phyloP scores from a whole-genome alignment of 306 rosid species.

The Morella rubra region DNA sequence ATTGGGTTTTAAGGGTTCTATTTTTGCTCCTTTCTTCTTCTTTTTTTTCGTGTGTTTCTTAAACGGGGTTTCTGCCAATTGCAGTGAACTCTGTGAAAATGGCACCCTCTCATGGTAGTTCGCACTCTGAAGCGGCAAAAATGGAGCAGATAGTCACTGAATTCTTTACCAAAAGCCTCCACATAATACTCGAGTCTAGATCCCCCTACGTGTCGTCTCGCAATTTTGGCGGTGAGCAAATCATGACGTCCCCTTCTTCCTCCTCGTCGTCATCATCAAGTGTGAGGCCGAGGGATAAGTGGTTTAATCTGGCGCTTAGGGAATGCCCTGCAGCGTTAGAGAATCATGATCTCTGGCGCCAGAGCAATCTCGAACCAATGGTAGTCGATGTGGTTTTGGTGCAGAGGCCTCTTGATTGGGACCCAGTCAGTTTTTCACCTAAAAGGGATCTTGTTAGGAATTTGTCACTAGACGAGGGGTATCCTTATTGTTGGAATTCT shows the following conservation, averaged over 20 bases:
- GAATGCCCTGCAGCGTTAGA: conserved; percentile 69
- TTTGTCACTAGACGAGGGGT: conserved; percentile 45
- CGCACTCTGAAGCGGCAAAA: conserved; percentile 66
- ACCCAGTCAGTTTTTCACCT: conserved; percentile 44
- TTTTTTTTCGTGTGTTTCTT: not conserved
- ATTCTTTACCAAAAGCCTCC: conserved; percentile 72
- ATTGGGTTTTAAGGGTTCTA: not conserved
- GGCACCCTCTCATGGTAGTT: conserved; percentile 60
- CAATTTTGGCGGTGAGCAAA: conserved; percentile 56
- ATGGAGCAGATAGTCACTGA: conserved; percentile 76
- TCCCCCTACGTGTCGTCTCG: conserved; percentile 55
- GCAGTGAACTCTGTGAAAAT: conserved; percentile 22
- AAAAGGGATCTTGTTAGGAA: conserved; percentile 42
- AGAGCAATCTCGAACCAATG: conserved; percentile 56
- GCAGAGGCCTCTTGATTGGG: conserved; percentile 49
- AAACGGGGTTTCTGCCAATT: not conserved
- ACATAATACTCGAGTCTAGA: conserved; percentile 82
- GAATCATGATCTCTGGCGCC: conserved; percentile 70
- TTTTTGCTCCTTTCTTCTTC: not conserved
- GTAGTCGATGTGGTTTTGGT: conserved; percentile 80
- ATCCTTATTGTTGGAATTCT: conserved; percentile 37
- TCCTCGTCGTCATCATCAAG: conserved; percentile 71
- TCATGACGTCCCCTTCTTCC: conserved; percentile 59
- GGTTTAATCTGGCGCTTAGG: conserved; percentile 80
- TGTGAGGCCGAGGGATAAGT: conserved; percentile 76